Evolutionary conservation across 1,284 basidiomycete genomes (phyloP).

Genomic region (Boletus semigastroideus): DNA sequence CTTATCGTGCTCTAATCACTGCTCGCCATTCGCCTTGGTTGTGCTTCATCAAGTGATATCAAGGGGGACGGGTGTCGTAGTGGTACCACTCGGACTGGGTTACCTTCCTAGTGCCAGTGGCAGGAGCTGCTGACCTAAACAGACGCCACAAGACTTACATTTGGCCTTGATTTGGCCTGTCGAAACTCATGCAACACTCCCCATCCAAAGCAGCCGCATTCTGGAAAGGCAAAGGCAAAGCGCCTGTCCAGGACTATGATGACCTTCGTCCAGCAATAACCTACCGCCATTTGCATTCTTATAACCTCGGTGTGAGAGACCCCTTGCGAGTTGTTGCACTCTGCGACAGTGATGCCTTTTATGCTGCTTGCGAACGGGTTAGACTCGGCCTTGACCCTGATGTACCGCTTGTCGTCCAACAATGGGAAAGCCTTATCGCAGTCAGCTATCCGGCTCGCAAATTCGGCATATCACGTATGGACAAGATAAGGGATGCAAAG

Average conservation of each 20-base stretch:
- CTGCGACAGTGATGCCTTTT: conserved; percentile 93
- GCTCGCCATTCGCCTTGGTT: too few relatives aligned
- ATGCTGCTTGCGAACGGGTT: conserved; percentile 88
- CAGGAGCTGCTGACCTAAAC: too few relatives aligned
- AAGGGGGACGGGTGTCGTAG: too few relatives aligned
- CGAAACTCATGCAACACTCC: conserved; percentile 14
- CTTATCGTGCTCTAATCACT: too few relatives aligned
- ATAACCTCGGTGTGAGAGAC: conserved; percentile 64
- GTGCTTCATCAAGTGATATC: too few relatives aligned
- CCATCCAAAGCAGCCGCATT: conserved; percentile 18
- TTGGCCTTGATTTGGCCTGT: too few relatives aligned
- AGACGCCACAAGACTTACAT: too few relatives aligned
- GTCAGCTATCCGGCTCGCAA: conserved; percentile 94
- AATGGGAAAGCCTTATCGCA: conserved; percentile 91
- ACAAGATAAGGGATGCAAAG: conserved; percentile 76
- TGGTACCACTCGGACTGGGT: too few relatives aligned
- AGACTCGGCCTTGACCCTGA: conserved; percentile 73
- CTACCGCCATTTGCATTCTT: conserved; percentile 68
- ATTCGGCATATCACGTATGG: conserved; percentile 86
- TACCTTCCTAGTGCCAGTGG: too few relatives aligned
- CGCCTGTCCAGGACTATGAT: conserved; percentile 45
- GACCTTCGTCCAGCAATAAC: conserved; percentile 68
- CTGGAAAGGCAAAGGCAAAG: conserved; percentile 56
- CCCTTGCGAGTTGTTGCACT: conserved; percentile 81
- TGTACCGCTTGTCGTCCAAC: conserved; percentile 85